Evolutionary conservation across 176 grass and related monocot genomes (phyloP).

Genomic region (Bromus sterilis): DNA sequence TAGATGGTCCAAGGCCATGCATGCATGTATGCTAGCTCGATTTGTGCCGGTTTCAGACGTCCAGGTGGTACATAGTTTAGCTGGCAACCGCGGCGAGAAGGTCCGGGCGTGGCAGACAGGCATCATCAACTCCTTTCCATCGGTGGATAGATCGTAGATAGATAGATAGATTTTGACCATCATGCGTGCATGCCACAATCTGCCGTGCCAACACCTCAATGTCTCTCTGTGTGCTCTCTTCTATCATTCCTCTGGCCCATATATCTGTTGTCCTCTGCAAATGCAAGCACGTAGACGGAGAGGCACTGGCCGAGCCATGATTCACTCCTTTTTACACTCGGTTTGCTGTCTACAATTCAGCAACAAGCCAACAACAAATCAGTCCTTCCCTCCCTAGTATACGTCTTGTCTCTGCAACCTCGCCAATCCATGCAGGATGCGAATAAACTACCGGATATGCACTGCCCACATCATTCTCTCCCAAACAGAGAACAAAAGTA

Average conservation of each 20-base stretch:
- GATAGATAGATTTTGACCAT: slow-evolving; percentile 29
- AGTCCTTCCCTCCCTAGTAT: too few relatives aligned
- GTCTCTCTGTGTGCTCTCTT: not conserved
- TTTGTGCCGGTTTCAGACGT: not conserved
- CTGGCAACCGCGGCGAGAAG: not conserved
- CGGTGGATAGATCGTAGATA: not conserved
- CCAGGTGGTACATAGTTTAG: not conserved
- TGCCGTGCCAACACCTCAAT: not conserved
- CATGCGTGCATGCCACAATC: not conserved
- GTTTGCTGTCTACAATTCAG: not conserved
- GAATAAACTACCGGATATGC: not conserved
- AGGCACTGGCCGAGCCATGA: not conserved
- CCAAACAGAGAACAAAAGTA: not conserved
- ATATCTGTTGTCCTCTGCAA: not conserved
- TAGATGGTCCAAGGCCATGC: too few relatives aligned
- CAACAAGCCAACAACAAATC: not conserved
- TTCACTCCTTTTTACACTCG: not conserved
- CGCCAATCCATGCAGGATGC: not conserved
- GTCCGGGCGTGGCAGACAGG: slow-evolving; percentile 32
- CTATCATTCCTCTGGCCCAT: not conserved
- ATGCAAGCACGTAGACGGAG: not conserved
- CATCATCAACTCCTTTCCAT: slow-evolving; percentile 20
- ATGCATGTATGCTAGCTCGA: not conserved
- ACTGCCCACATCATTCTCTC: not conserved
- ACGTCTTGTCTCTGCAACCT: not conserved